Base-by-base conservation (phyloP, 148 eudicot genomes). In the Talinum fruticosum region DNA sequence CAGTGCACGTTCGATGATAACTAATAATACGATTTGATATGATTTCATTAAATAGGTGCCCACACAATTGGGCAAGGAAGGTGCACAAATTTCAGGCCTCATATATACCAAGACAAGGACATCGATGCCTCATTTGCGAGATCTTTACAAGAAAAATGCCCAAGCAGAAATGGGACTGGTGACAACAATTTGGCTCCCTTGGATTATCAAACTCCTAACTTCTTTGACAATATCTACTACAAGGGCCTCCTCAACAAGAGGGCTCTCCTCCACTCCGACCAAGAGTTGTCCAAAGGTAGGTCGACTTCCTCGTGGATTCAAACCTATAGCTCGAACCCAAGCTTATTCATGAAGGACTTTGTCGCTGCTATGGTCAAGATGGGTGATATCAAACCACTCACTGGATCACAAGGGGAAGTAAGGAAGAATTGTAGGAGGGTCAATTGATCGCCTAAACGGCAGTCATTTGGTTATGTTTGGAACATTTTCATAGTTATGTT, bases 51-150 rank as follows among this genome's bases (percentile, higher is more conserved):
- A 38, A 3, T 67, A 84, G 84, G 84, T 26, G 76, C 77, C 8
- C 87, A 84, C 78, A 81, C 87, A 8, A 81, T 84, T 6, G 87
- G 87, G 41, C 82, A 81, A 81, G 80, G 80, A 57, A 81, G 87
- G 41, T 84, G 87, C 76, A 75, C 82, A 0, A 18, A 28, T 7
- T 81, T 81, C 72, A 75, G 87, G 69, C 36, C 78, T 2, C 79
- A 81, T n/a, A 75, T 84, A 54, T 84, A 84, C 87, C 76, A 72
- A 77, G 82, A 84, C 26, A 71, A 38, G 2, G 79, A 76, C 84
- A 72, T 84, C 32, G 73, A 79, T 54, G 23, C 75, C 28, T 72
- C 87, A 2, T 76, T 64, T 65, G 87, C 87, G 5, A 26, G 38
- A 23, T 71, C 74, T 5, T 49, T 74, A 15, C 77, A 71, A 37